These are phyloP conservation scores for Russula vinacea DNA, from an alignment of 768 basidiomycete genomes.

Conservation along the genomic window DNA sequence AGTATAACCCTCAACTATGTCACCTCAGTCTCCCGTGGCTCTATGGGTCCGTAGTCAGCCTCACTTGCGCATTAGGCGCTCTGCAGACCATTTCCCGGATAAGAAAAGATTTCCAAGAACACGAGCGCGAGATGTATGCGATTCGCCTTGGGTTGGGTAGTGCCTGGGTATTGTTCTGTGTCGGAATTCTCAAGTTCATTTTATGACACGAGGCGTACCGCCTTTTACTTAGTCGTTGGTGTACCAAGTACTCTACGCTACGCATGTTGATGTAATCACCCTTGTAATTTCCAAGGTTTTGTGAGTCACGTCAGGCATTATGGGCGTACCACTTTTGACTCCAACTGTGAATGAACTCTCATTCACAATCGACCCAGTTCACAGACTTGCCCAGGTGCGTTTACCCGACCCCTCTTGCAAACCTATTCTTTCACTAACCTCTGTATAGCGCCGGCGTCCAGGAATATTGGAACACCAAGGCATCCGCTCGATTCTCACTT, in stretches of 20 bases:
- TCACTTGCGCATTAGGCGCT: slow-evolving; percentile 17
- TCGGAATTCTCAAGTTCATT: slow-evolving; percentile 17
- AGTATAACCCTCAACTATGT: slow-evolving; percentile 14
- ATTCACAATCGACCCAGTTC: too few species aligned
- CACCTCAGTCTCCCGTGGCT: slow-evolving; percentile 27
- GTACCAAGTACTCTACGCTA: slow-evolving; percentile 10
- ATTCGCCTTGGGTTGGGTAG: slow-evolving; percentile 17
- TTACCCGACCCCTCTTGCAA: too few species aligned
- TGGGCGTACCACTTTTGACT: too few species aligned
- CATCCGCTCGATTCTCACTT: background rate
- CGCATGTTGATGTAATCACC: background rate
- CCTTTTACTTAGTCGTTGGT: background rate
- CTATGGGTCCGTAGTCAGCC: slow-evolving; percentile 21
- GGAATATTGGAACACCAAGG: slow-evolving; percentile 1
- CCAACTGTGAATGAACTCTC: background rate
- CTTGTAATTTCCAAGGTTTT: background rate
- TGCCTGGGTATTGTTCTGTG: slow-evolving; percentile 12
- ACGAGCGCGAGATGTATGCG: slow-evolving; percentile 13
- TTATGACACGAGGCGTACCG: slow-evolving; percentile 1
- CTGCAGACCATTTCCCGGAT: slow-evolving; percentile 17
- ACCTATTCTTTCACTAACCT: background rate
- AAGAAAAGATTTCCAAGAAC: slow-evolving; percentile 19
- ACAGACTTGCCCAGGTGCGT: slow-evolving; percentile 4
- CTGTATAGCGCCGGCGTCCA: background rate
- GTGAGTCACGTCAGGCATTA: background rate